Base-by-base conservation (phyloP, 306 rosid species). In the Acacia confusa region DNA sequence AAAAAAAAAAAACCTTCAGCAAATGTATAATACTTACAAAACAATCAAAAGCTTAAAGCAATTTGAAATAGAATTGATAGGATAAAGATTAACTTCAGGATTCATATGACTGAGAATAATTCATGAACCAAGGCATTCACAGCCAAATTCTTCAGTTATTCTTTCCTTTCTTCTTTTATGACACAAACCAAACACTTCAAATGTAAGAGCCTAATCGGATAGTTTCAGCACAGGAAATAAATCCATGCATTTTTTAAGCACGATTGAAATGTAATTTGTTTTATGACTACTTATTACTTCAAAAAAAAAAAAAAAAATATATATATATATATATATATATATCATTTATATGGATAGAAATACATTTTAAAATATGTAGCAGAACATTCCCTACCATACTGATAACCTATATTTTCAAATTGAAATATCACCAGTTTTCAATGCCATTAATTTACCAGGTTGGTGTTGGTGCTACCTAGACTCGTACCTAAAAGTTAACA, bases 1-100 rank as follows among this genome's bases (percentile, higher is more conserved):
- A 5, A 6, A 36, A 36, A 36, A 43, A 43, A 10, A 43, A 36
- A 6, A 14, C 52, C 48, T 76, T 81, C 38, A 30, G 55, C 55
- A 72, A 61, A 75, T 75, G 27, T 71, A 68, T 30, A 61, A 55
- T 15, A 53, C 53, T 73, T 52, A 34, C 74, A 43, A 64, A 77
- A 72, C 81, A 76, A 44, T 24, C 12, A 52, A 73, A 73, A 79
- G 27, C 22, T 70, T 58, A 68, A 81, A 58, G 75, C 45, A 74
- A 43, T 22, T 70, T 70, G 52, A 22, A 41, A 68, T 4, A 13
- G 9, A 69, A 69, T 25, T 69, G 27, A 68, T 9, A 3, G 73
- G 22, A 69, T 22, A 41, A 38, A 41, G 30, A 12, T 69, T 40
- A 10, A 69, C 74, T 38, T 69, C 32, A 41, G 72, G 44, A 41